Conservation (phyloP, 305 asterid species). For the Solanum aculeatissimum region DNA sequence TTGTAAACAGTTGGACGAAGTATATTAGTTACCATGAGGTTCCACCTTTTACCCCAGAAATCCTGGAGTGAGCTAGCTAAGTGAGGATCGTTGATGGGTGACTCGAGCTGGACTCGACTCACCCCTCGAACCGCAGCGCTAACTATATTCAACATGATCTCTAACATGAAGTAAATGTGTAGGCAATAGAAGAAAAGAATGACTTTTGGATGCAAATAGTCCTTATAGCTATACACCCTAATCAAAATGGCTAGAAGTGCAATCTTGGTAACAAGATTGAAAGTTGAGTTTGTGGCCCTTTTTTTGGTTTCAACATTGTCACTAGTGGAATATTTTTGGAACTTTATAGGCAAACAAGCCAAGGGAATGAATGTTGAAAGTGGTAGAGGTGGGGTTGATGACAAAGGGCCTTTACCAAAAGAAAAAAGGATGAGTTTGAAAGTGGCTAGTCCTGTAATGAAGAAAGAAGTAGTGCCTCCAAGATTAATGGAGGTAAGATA, state of each 20-base stretch:
- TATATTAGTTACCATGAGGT: slow-evolving; percentile 13
- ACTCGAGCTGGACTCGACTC: slow-evolving; percentile 12
- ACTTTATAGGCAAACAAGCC: slow-evolving; percentile 18
- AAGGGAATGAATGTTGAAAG: slow-evolving; percentile 16
- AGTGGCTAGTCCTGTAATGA: not conserved
- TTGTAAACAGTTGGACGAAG: slow-evolving; percentile 12
- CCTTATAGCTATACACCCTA: not conserved
- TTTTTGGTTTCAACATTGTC: not conserved
- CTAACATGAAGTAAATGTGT: slow-evolving; percentile 13
- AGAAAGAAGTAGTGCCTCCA: slow-evolving; percentile 12
- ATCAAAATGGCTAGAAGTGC: not conserved
- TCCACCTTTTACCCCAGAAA: slow-evolving; percentile 46
- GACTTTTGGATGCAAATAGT: not conserved
- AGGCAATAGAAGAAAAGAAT: slow-evolving; percentile 7
- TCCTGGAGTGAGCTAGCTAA: slow-evolving; percentile 25
- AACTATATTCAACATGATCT: slow-evolving; percentile 8
- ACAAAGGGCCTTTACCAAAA: slow-evolving; percentile 28
- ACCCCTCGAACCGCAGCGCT: not conserved
- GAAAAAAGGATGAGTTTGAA: slow-evolving; percentile 10
- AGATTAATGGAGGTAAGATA: slow-evolving; percentile 16
- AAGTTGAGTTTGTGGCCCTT: not conserved
- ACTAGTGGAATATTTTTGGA: not conserved
- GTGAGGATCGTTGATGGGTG: slow-evolving; percentile 25
- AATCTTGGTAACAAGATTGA: not conserved
- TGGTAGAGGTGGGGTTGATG: slow-evolving; percentile 29